These are phyloP conservation scores for Lanzia echinophila DNA, from an alignment of 2,329 filamentous ascomycete species.

Conservation along the genomic window DNA sequence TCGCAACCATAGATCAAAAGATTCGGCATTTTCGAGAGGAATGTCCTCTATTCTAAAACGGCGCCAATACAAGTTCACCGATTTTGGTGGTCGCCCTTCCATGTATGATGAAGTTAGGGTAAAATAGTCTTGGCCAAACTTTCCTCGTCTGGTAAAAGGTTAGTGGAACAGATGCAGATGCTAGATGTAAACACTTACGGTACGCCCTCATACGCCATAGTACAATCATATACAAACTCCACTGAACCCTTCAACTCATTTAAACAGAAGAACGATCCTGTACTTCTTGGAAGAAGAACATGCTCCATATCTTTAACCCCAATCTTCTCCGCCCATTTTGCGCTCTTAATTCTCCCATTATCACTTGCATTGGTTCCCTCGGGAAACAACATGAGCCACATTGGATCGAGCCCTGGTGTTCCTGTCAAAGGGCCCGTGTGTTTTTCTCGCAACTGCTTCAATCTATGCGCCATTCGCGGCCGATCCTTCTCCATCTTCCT, in stretches of 20 bases:
- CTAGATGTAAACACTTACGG: conserved; percentile 54
- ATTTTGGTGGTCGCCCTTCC: conserved; percentile 82
- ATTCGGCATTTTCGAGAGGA: conserved; percentile 64
- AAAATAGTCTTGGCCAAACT: conserved; percentile 88
- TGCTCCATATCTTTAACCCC: conserved; percentile 68
- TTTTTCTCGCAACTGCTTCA: conserved; percentile 59
- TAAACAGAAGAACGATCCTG: conserved; percentile 72
- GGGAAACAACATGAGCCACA: conserved; percentile 87
- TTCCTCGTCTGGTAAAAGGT: conserved; percentile 44
- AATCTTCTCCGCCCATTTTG: conserved; percentile 69
- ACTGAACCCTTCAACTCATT: conserved; percentile 67
- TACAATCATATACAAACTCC: conserved; percentile 87
- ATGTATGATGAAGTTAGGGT: conserved; percentile 82
- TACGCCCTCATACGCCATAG: conserved; percentile 89
- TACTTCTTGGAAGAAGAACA: conserved; percentile 70
- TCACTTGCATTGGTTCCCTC: conserved; percentile 77
- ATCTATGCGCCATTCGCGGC: conserved; percentile 64
- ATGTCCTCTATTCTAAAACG: conserved; percentile 76
- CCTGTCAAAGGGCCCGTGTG: conserved; percentile 48
- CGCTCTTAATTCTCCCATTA: conserved; percentile 64
- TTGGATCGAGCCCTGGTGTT: conserved; percentile 58
- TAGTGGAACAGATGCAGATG: not conserved
- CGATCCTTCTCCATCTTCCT: conserved; percentile 79
- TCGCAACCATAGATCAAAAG: conserved; percentile 79
- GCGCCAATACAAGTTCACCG: conserved; percentile 95